These are phyloP conservation scores for Rhodotorula sp. DNA, from an alignment of 1,284 basidiomycete genomes.

Conservation along the genomic window DNA sequence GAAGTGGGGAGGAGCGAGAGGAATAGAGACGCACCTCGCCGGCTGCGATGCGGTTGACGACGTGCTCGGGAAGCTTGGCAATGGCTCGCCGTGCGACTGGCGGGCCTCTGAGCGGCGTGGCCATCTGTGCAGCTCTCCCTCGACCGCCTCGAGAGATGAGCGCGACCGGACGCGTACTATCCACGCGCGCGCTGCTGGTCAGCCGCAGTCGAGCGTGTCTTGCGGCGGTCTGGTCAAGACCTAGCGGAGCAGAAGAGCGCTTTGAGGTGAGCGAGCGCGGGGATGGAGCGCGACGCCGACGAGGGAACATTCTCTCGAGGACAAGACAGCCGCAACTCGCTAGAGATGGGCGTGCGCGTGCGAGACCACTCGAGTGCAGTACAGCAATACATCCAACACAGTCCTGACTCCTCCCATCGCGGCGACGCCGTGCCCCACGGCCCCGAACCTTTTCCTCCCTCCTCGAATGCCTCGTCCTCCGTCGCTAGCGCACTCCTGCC, in stretches of 20 bases:
- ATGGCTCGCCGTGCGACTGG: slow-evolving; percentile 45
- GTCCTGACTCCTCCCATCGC: neutral
- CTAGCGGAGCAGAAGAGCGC: too few relatives aligned
- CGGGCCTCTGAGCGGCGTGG: neutral
- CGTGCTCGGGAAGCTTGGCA: slow-evolving; percentile 55
- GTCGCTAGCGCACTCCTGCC: neutral
- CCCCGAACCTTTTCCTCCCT: neutral
- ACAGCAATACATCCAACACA: neutral
- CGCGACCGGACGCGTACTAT: neutral
- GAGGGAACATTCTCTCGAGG: neutral
- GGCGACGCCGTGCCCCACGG: too few relatives aligned
- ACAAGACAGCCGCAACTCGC: too few relatives aligned
- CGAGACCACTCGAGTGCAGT: neutral
- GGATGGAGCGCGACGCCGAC: neutral
- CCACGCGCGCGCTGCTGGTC: neutral
- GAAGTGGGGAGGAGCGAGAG: too few relatives aligned
- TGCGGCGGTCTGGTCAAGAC: neutral
- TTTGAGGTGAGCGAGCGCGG: neutral
- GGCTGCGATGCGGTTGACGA: slow-evolving; percentile 65
- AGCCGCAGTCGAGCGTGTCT: neutral
- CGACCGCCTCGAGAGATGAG: neutral
- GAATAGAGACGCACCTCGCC: slow-evolving; percentile 56
- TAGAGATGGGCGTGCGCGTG: too few relatives aligned
- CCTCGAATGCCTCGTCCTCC: neutral
- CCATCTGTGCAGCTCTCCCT: neutral